These are phyloP conservation scores for Beauveria rudraprayagi DNA, from an alignment of 2,329 filamentous ascomycete species.

Conservation along the genomic window DNA sequence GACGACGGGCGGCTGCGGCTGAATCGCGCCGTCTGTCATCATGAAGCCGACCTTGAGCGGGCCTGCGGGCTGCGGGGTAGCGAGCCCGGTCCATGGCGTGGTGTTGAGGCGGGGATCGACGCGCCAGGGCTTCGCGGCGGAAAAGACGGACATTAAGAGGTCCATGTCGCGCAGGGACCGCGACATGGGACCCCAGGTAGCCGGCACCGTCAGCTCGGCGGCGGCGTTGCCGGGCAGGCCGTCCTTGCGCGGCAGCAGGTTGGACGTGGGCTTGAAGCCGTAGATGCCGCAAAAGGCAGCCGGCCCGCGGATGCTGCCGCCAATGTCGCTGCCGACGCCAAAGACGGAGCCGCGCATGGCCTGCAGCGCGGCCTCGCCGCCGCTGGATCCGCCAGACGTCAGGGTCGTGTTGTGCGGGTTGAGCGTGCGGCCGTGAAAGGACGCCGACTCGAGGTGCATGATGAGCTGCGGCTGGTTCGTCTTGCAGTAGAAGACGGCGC, in stretches of 20 bases:
- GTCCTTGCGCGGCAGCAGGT: not conserved
- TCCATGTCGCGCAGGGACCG: constrained; percentile 26
- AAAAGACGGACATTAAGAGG: constrained; percentile 22
- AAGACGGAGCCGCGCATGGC: constrained; percentile 30
- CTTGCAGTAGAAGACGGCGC: constrained; percentile 58
- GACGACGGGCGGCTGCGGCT: constrained; percentile 30
- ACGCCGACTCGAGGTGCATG: constrained; percentile 47
- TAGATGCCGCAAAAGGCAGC: constrained; percentile 7
- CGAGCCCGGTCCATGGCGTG: constrained; percentile 25
- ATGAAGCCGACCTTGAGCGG: constrained; percentile 36
- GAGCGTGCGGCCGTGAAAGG: constrained; percentile 49
- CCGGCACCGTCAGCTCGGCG: constrained; percentile 27
- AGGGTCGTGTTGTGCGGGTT: constrained; percentile 53
- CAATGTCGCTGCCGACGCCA: constrained; percentile 32
- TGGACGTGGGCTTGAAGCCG: constrained; percentile 7
- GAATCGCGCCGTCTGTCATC: constrained; percentile 28
- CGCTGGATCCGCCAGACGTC: constrained; percentile 54
- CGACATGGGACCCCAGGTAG: constrained; percentile 27
- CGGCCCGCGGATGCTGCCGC: constrained; percentile 22
- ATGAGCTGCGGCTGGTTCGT: constrained; percentile 57
- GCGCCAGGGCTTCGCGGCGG: constrained; percentile 20
- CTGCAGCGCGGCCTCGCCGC: constrained; percentile 40
- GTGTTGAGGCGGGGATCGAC: constrained; percentile 24
- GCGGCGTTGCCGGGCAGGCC: not conserved
- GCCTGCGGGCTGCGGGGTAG: not conserved